Evolutionary conservation across 208 protist species (phyloP), one percentile per base, ranked within the genome.

Genomic region (Wallacemonas collosoma): DNA sequence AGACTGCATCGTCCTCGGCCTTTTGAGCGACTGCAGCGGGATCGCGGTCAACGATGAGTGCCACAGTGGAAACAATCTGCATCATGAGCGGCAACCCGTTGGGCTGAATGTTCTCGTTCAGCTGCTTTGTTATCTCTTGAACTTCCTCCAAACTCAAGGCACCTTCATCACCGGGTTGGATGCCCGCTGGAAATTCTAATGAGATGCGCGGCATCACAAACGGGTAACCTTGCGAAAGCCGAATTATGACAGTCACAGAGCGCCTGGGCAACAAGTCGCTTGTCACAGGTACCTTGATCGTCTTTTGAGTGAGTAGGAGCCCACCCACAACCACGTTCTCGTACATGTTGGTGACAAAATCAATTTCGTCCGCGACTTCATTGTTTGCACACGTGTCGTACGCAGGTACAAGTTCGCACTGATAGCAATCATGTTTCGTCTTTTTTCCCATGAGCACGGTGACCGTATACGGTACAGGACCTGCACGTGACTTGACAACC

Each of bases 281-380:
- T 12, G 67, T 61, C 44, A 91, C 48, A 2, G 86, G 86, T 44
- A 95, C 68, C 36, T 68, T 61, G 43, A 95, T 64, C 26, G 75
- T 86, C 48, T 73, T 81, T 51, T 91, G 82, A 41, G 76, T 75
- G 45, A 75, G 68, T 15, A 83, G 83, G 12, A 75, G 66, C 35
- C 83, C 82, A 2, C 68, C 68, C 7, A 95, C 78, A 4, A 40
- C 60, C 14, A 89, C 84, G 63, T 85, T 76, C 7, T 93, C 87
- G 77, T 89, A 95, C 36, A 81, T 88, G 47, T 71, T 75, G 40
- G 71, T 68, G 12, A 95, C 74, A 35, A 91, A 76, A 17, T 92
- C 84, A 43, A 95, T 88, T 58, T 95, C 90, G 45, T 90, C 82
- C 11, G 70, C 78, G 8, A 95, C 77, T 63, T 84, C 75, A 53